These are phyloP conservation scores for Euphorbia corollata DNA, from an alignment of 441 rosid genomes.

Conservation along the genomic window DNA sequence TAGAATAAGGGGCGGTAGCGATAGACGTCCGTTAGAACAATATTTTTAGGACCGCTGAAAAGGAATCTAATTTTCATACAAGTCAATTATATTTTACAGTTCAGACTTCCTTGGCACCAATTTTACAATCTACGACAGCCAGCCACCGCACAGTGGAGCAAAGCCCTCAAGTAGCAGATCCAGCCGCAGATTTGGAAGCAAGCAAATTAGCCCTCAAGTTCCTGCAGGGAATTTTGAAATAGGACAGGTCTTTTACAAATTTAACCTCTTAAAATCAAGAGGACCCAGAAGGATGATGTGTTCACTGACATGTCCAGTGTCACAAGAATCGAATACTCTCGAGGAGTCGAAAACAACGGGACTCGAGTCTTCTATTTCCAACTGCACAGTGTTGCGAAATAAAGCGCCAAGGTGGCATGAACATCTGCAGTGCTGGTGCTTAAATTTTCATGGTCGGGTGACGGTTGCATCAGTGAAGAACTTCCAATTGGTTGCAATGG, in stretches of 20 bases:
- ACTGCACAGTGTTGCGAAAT: constrained; percentile 50
- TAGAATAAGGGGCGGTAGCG: background rate
- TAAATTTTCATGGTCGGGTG: constrained; percentile 88
- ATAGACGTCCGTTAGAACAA: too few species aligned
- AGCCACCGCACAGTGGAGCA: constrained; percentile 72
- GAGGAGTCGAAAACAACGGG: constrained; percentile 32
- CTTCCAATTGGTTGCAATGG: constrained; percentile 69
- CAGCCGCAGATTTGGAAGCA: constrained; percentile 78
- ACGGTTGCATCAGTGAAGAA: constrained; percentile 92
- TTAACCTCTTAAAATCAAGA: constrained; percentile 83
- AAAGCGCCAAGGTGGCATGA: constrained; percentile 97
- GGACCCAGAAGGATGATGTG: constrained; percentile 94
- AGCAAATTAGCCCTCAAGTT: constrained; percentile 88
- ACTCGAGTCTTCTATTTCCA: constrained; percentile 26
- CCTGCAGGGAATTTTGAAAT: constrained; percentile 83
- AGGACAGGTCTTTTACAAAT: constrained; percentile 79
- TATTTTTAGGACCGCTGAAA: too few species aligned
- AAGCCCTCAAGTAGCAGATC: constrained; percentile 65
- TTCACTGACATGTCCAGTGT: constrained; percentile 43
- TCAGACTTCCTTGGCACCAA: constrained; percentile 93
- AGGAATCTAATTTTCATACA: background rate
- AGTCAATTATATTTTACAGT: constrained; percentile 34
- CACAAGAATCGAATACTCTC: constrained; percentile 28
- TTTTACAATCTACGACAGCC: constrained; percentile 80
- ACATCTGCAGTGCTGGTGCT: constrained; percentile 87